These are phyloP conservation scores for Umbelopsis ramanniana DNA, from an alignment of 192 early-diverging fungal species.

Conservation along the genomic window DNA sequence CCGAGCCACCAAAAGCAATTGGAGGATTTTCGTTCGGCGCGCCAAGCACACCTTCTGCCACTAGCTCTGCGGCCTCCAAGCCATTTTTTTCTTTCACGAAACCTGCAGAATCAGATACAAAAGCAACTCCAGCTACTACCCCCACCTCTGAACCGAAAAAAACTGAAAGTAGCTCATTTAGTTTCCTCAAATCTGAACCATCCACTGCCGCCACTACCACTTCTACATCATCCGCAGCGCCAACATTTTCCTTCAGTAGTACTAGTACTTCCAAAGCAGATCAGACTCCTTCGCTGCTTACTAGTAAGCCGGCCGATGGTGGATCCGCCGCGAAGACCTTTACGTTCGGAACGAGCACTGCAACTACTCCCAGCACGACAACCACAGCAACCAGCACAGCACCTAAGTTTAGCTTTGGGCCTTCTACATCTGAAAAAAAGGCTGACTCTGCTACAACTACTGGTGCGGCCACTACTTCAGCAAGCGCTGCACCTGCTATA, in stretches of 20 bases:
- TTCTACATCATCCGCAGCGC: not conserved
- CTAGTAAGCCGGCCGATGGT: slow-evolving; percentile 12
- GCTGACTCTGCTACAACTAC: not conserved
- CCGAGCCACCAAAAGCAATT: not conserved
- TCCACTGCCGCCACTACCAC: not conserved
- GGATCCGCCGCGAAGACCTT: not conserved
- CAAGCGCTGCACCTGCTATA: slow-evolving; percentile 3
- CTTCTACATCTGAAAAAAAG: not conserved
- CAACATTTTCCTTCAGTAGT: not conserved
- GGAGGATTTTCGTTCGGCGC: slow-evolving; percentile 12
- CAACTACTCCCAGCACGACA: not conserved
- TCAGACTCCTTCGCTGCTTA: not conserved
- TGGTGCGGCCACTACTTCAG: not conserved
- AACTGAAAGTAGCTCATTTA: not conserved
- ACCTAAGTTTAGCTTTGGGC: not conserved
- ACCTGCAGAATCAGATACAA: slow-evolving; percentile 8
- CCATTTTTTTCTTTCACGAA: slow-evolving; percentile 1
- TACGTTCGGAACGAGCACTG: slow-evolving; percentile 16
- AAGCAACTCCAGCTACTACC: not conserved
- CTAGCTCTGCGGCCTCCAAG: not conserved
- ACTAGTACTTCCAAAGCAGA: not conserved
- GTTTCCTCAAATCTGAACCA: slow-evolving; percentile 3
- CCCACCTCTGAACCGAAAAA: not conserved
- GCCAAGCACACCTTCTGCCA: not conserved
- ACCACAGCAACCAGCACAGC: not conserved